Base-by-base conservation (phyloP, 768 basidiomycete species). In the Mycena capillaripes region DNA sequence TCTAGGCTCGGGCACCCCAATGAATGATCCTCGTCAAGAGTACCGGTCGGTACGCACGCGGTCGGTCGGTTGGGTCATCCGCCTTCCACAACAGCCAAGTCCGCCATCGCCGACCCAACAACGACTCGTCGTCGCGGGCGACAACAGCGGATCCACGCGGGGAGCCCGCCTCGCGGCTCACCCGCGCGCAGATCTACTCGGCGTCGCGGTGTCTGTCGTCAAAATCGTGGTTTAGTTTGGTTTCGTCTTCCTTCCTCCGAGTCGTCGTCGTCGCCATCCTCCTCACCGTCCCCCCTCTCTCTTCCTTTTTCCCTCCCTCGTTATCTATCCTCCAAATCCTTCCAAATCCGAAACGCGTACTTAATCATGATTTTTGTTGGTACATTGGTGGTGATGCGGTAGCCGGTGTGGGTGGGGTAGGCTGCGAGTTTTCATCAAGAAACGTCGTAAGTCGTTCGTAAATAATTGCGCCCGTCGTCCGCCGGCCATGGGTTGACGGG, bases 21-120 rank as follows among this genome's bases (percentile, higher is more conserved):
- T n/a, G n/a, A n/a, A n/a, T n/a, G n/a, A n/a, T 52, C 63, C 70
- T 71, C 70, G 38, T 71, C 70, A 71, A 71, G 70, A 71, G 70
- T n/a, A n/a, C n/a, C n/a, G n/a, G 66, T 57, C 61, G 42, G 61
- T 34, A 21, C 30, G 29, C n/a, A 10, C 19, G 25, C n/a, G 34
- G 52, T 57, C 69, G 36, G 69, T 70, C 61, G 21, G 38, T 46
- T 16, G 34, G 52, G 56, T 36, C 62, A 44, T 50, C 46, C 55
- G 38, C 38, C 16, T 38, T n/a, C n/a, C n/a, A n/a, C n/a, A n/a
- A 32, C 44, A 50, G 55, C 61, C 58, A 50, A 40, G 52, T 61
- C 36, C 67, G 60, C 60, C 52, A 36, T 30, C n/a, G 16, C 19
- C 30, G 3, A 17, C 25, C 21, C 10, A 38, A 9, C 56, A 1